These are phyloP conservation scores for Fusarium hostae DNA, from an alignment of 2,329 filamentous ascomycete genomes.

Conservation along the genomic window DNA sequence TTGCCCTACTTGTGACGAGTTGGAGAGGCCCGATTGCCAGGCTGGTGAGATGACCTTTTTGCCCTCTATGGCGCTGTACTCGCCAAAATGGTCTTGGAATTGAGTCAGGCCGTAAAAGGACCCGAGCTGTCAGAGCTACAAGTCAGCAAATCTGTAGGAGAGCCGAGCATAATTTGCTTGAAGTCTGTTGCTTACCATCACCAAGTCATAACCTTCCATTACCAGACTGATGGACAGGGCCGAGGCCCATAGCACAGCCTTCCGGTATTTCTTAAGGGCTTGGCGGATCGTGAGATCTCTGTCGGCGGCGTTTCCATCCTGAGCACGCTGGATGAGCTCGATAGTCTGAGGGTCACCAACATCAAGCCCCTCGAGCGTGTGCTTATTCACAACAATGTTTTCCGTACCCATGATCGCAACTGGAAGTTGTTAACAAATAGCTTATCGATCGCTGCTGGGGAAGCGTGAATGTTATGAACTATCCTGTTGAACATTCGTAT, in stretches of 20 bases:
- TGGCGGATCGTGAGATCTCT: conserved; percentile 33
- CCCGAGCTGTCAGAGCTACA: background rate
- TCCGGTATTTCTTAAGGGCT: background rate
- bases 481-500: fast-evolving
- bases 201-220: conserved; percentile 47
- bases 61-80: conserved; percentile 1
- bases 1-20: conserved; percentile 56
- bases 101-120: conserved; percentile 32
- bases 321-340: conserved; percentile 25
- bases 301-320: conserved; percentile 34
- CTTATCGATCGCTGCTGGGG: fast-evolving
- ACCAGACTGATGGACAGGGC: background rate
- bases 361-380: background rate
- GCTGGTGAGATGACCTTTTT: conserved; percentile 54
- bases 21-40: conserved; percentile 60
- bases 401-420: background rate
- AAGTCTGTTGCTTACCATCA: conserved; percentile 43
- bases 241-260: background rate
- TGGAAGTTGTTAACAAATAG: background rate
- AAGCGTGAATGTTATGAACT: fast-evolving
- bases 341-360: background rate
- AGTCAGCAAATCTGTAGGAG: background rate
- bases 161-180: fast-evolving
- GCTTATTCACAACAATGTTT: background rate
- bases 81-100: conserved; percentile 28